Percentiles rank a stretch among this genome's conserved stretches.
Evolutionary conservation across 441 rosid species (phyloP).

Genomic region (Gossypium schwendimanii): DNA sequence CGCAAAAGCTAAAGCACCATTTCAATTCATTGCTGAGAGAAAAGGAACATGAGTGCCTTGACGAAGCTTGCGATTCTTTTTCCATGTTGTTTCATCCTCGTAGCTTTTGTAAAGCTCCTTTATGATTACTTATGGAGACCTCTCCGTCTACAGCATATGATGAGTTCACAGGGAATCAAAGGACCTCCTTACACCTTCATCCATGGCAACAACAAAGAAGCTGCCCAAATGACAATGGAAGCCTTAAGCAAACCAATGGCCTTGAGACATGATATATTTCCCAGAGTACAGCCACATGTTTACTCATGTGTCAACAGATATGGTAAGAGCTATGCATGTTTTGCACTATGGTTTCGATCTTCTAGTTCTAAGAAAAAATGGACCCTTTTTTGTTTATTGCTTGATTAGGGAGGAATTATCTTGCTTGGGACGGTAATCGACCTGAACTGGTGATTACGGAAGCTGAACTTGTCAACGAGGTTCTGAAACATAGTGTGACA

Average conservation of each 20-base stretch:
- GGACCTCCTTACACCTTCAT: constrained; percentile 35
- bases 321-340: not conserved
- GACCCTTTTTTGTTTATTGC: not conserved
- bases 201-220: constrained; percentile 32
- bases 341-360: not conserved
- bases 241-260: constrained; percentile 22
- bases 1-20: too few relatives aligned
- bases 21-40: not conserved
- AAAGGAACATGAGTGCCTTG: not conserved
- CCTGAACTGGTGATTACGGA: not conserved
- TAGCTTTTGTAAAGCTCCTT: not conserved
- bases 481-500: not conserved
- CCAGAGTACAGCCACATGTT: constrained; percentile 25
- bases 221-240: constrained; percentile 15
- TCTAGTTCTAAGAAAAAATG: not conserved
- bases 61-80: not conserved
- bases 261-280: constrained; percentile 25
- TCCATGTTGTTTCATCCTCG: not conserved
- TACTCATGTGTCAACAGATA: constrained; percentile 3
- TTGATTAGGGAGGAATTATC: not conserved
- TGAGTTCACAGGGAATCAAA: constrained; percentile 30
- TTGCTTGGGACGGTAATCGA: not conserved
- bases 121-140: not conserved
- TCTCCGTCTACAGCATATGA: constrained; percentile 9
- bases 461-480: not conserved